Evolutionary conservation across 169 alveolate species (phyloP).

Genomic region (Cryptosporidium andersoni): DNA sequence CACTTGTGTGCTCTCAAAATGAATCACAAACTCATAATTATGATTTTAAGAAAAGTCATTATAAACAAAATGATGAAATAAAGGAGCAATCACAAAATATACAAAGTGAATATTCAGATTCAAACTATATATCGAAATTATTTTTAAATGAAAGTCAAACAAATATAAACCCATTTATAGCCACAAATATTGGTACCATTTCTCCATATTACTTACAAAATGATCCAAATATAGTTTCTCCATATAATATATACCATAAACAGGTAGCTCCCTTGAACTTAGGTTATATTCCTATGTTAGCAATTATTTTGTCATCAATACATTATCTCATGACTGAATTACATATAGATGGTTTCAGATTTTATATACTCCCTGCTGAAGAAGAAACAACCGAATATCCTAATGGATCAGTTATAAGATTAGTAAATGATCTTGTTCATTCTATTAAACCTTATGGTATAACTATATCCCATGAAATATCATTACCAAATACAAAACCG

Average conservation of each 20-base stretch:
- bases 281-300: conserved; percentile 57
- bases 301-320: conserved; percentile 26
- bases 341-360: conserved; percentile 62
- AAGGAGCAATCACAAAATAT: not conserved
- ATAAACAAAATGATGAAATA: not conserved
- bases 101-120: not conserved
- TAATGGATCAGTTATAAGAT: conserved; percentile 14
- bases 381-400: conserved; percentile 48
- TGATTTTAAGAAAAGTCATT: not conserved
- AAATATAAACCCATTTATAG: conserved; percentile 44
- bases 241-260: conserved; percentile 26
- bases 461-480: conserved; percentile 46
- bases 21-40: conserved; percentile 32
- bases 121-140: conserved; percentile 6
- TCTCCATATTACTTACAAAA: conserved; percentile 53
- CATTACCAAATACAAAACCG: conserved; percentile 27
- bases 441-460: conserved; percentile 56
- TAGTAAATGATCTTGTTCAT: conserved; percentile 43
- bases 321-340: conserved; percentile 46
- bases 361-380: conserved; percentile 21
- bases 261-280: conserved; percentile 19
- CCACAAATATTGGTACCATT: conserved; percentile 38
- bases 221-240: conserved; percentile 51
- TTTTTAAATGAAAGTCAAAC: conserved; percentile 45
- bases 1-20: conserved; percentile 49